These are phyloP conservation scores for Trametes sp. DNA, from an alignment of 1,284 basidiomycete genomes.

Conservation along the genomic window DNA sequence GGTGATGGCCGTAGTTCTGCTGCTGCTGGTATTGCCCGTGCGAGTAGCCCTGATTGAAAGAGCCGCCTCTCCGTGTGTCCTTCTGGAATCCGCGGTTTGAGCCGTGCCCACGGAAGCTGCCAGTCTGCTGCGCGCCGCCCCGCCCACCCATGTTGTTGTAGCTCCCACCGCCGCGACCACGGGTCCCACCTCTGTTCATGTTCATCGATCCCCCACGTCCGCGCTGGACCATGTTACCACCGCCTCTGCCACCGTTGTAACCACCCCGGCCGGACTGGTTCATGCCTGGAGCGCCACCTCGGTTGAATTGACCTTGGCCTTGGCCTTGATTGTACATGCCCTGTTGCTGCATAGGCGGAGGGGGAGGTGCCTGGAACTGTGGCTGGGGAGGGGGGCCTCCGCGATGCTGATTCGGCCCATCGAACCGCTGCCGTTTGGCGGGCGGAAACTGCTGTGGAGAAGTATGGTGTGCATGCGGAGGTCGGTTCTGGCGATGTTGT, in stretches of 20 bases:
- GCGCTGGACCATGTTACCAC: conserved; percentile 47
- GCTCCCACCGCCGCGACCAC: conserved; percentile 50
- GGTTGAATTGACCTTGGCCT: conserved; percentile 43
- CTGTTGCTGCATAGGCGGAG: conserved; percentile 41
- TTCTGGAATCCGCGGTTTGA: conserved; percentile 66
- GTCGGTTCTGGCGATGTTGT: conserved; percentile 55
- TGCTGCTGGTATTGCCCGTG: conserved; percentile 47
- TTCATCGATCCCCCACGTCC: conserved; percentile 58
- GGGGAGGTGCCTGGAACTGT: conserved; percentile 55
- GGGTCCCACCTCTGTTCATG: conserved; percentile 52
- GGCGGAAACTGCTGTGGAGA: conserved; percentile 77
- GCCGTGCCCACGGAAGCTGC: conserved; percentile 61
- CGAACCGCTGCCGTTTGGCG: conserved; percentile 86
- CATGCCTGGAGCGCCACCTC: conserved; percentile 53
- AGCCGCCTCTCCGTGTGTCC: conserved; percentile 70
- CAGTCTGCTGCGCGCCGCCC: conserved; percentile 43
- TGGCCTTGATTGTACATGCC: conserved; percentile 33
- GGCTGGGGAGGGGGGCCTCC: conserved; percentile 49
- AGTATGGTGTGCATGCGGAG: conserved; percentile 63
- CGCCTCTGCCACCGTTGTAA: conserved; percentile 46
- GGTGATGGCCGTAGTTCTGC: conserved; percentile 32
- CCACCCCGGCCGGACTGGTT: conserved; percentile 52
- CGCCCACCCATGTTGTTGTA: conserved; percentile 49
- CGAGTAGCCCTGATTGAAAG: conserved; percentile 53
- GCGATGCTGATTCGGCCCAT: conserved; percentile 64